phyloP scores from a whole-genome alignment of 2,329 filamentous ascomycete genomes.

The Diaporthe velutina region DNA sequence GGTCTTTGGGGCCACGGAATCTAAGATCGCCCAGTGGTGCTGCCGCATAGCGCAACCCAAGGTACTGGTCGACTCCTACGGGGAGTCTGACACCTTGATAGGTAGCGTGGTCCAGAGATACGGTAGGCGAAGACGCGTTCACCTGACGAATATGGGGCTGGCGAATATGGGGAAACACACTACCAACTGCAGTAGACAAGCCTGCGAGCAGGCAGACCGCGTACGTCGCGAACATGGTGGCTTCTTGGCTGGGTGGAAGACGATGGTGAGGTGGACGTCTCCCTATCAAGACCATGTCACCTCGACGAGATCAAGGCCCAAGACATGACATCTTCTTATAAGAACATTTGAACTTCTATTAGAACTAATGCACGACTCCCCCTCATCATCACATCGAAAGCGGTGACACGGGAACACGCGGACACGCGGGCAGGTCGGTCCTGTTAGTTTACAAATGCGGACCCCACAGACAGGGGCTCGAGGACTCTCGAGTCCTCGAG shows the following conservation, averaged over 20 bases:
- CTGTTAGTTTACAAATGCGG: background rate
- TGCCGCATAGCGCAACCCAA: slow-evolving; percentile 81
- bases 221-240: slow-evolving; percentile 3
- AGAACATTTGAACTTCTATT: background rate
- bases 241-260: background rate
- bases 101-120: slow-evolving; percentile 76
- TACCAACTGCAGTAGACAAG: background rate
- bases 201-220: background rate
- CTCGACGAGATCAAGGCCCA: background rate
- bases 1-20: slow-evolving; percentile 77
- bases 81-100: slow-evolving; percentile 69
- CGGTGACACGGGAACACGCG: background rate
- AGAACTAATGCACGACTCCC: slow-evolving; percentile 17
- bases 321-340: background rate
- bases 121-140: slow-evolving; percentile 47
- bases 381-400: slow-evolving; percentile 16
- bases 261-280: background rate
- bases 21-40: slow-evolving; percentile 75
- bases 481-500: background rate
- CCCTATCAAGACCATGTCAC: background rate
- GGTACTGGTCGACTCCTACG: slow-evolving; percentile 77
- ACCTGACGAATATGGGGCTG: slow-evolving; percentile 2
- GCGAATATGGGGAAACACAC: background rate
- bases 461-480: background rate
- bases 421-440: background rate